Conservation (phyloP, 495 filamentous ascomycete genomes). For the Oidiodendron maius region DNA sequence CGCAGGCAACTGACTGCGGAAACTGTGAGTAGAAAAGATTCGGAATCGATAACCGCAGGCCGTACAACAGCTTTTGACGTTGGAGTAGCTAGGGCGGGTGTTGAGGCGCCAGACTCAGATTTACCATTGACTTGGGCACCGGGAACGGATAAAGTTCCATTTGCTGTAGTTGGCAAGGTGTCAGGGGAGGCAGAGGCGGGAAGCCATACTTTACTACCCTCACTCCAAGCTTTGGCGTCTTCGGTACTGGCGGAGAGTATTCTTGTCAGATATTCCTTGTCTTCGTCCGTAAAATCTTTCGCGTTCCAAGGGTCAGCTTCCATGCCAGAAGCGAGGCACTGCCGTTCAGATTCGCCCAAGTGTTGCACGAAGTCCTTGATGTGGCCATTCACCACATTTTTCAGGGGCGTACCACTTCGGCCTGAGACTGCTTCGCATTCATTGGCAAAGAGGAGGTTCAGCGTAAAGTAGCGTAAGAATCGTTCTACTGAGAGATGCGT, state of each 20-base stretch:
- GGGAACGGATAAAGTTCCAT: neutral
- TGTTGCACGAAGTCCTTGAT: constrained; percentile 82
- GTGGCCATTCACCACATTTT: constrained; percentile 83
- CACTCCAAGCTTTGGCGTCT: constrained; percentile 70
- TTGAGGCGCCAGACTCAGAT: constrained; percentile 21
- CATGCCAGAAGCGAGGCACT: constrained; percentile 75
- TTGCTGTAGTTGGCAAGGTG: constrained; percentile 3
- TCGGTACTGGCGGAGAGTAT: constrained; percentile 76
- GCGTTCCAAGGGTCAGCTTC: constrained; percentile 89
- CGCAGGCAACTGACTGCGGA: constrained; percentile 73
- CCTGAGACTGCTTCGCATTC: constrained; percentile 97
- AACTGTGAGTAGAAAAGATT: constrained; percentile 78
- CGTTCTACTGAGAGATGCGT: constrained; percentile 62
- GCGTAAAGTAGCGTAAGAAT: constrained; percentile 87
- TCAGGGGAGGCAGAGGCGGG: constrained; percentile 31
- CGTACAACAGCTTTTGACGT: constrained; percentile 59
- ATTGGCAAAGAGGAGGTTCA: constrained; percentile 91
- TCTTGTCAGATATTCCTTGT: constrained; percentile 54
- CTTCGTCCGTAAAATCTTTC: constrained; percentile 70
- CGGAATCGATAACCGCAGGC: constrained; percentile 74
- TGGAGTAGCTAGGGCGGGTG: constrained; percentile 17
- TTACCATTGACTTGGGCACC: constrained; percentile 18
- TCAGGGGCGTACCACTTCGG: constrained; percentile 73
- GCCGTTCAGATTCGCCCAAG: constrained; percentile 70
- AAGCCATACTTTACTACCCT: constrained; percentile 67